A percentile compares a stretch with the other conserved stretches of the same genome.
These are phyloP conservation scores for Artomyces pyxidatus DNA, from an alignment of 768 basidiomycete genomes.

Conservation along the genomic window DNA sequence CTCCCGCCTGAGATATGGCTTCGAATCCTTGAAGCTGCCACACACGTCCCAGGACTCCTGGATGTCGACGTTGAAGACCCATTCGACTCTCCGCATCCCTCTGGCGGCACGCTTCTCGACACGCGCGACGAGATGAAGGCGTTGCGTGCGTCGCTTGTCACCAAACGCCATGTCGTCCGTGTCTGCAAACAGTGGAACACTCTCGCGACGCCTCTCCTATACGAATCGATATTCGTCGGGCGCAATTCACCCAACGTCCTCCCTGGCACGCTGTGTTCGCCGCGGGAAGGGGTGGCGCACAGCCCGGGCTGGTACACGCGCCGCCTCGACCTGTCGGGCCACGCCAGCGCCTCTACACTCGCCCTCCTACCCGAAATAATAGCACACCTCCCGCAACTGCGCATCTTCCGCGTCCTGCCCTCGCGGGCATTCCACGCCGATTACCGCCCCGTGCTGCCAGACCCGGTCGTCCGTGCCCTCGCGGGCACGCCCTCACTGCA, in stretches of 20 bases:
- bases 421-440: background rate
- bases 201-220: conserved; percentile 5
- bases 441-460: background rate
- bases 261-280: background rate
- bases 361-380: background rate
- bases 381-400: background rate
- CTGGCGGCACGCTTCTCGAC: background rate
- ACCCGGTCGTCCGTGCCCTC: background rate
- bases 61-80: conserved; percentile 1
- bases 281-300: background rate
- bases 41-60: background rate
- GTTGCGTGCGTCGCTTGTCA: background rate
- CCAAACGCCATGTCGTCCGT: conserved; percentile 1
- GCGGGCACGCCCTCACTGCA: background rate
- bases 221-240: background rate
- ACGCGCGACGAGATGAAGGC: background rate
- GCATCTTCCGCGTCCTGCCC: background rate
- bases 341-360: background rate
- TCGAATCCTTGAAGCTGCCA: background rate
- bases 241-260: background rate
- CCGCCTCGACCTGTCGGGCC: background rate
- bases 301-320: background rate
- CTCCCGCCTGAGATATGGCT: conserved; percentile 4
- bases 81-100: background rate
- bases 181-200: conserved; percentile 1